Conservation (phyloP, 1,284 basidiomycete genomes). For the Ganoderma boninense region DNA sequence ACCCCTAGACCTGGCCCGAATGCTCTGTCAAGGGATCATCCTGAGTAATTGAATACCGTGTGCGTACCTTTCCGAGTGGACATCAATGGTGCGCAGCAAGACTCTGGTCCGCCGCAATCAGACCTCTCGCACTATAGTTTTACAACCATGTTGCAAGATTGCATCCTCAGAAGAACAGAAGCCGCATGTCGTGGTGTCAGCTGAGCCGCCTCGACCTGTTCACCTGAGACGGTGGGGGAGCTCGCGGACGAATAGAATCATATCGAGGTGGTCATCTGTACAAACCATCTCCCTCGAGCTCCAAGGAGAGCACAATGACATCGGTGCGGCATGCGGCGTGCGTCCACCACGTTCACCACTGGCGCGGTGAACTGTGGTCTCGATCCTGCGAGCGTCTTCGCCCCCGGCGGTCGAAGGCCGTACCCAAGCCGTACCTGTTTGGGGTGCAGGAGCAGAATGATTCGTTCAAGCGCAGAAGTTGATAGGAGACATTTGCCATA, state of each 20-base stretch:
- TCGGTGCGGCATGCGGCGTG: background rate
- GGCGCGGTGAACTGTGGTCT: background rate
- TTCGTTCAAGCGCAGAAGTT: background rate
- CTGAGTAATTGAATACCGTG: background rate
- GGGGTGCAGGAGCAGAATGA: background rate
- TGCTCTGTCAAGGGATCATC: too few species aligned
- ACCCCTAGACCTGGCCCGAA: too few species aligned
- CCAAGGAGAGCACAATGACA: background rate
- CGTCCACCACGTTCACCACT: background rate
- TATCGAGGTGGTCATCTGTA: background rate
- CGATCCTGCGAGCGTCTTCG: background rate
- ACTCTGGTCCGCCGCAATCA: background rate
- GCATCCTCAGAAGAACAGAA: background rate
- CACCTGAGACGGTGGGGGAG: background rate
- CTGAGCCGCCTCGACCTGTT: background rate
- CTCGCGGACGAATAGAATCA: background rate
- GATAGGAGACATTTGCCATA: background rate
- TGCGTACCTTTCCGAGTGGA: background rate
- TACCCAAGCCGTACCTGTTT: conserved; percentile 4
- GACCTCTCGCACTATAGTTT: background rate
- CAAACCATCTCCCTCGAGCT: background rate
- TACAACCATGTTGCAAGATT: background rate
- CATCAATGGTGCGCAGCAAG: background rate
- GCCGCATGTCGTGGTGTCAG: background rate
- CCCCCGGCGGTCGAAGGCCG: background rate